phyloP scores from a whole-genome alignment of 495 filamentous ascomycete genomes.

The Cenococcum geophilum region DNA sequence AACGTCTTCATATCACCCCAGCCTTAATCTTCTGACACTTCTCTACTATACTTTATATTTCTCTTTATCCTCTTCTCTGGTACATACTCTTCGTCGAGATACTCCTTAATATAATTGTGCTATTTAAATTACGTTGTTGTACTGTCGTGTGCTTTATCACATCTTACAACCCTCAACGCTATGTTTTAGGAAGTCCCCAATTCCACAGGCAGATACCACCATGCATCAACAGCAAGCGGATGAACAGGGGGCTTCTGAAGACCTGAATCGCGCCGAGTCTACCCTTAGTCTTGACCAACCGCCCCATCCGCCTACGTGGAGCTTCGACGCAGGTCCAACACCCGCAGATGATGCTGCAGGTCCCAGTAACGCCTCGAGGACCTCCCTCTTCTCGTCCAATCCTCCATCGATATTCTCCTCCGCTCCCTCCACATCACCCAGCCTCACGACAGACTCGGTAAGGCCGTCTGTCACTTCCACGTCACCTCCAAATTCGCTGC shows the following conservation, averaged over 20 bases:
- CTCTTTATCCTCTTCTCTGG: too few relatives aligned
- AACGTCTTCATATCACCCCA: too few relatives aligned
- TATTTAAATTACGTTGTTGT: too few relatives aligned
- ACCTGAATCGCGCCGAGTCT: neutral
- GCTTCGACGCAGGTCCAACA: slow-evolving; percentile 11
- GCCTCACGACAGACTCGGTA: neutral
- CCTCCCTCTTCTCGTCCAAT: slow-evolving; percentile 40
- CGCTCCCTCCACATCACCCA: neutral
- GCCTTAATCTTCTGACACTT: too few relatives aligned
- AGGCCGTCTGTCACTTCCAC: neutral
- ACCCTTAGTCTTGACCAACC: slow-evolving; percentile 1
- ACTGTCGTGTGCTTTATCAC: too few relatives aligned
- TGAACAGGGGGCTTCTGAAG: neutral
- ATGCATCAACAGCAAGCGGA: neutral
- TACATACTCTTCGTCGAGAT: too few relatives aligned
- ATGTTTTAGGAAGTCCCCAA: too few relatives aligned
- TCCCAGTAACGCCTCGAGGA: slow-evolving; percentile 31
- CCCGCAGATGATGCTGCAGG: slow-evolving; percentile 12
- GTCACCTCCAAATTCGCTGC: slow-evolving; percentile 17
- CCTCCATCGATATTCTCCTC: slow-evolving; percentile 24
- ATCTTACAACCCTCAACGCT: too few relatives aligned
- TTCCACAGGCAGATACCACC: too few relatives aligned
- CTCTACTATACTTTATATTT: too few relatives aligned
- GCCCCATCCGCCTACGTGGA: neutral
- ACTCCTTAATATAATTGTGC: too few relatives aligned